These are phyloP conservation scores for Sinapis alba DNA, from an alignment of 441 rosid genomes.

Conservation along the genomic window DNA sequence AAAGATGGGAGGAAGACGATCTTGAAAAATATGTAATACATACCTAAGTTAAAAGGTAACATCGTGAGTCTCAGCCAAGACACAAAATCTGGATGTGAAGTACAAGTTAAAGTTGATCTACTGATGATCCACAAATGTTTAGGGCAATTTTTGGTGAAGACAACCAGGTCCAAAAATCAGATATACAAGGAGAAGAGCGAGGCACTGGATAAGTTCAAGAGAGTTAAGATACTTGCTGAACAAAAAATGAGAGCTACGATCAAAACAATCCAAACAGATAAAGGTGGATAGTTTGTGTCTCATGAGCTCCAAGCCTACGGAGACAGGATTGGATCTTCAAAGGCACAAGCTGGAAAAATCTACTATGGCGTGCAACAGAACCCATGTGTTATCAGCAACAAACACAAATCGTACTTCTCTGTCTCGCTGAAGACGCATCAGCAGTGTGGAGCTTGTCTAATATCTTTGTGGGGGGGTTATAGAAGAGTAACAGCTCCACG, in stretches of 20 bases:
- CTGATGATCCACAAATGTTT: too few species aligned
- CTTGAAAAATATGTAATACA: neutral
- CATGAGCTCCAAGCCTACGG: too few species aligned
- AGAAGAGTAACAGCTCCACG: conserved; percentile 24
- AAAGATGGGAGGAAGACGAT: neutral
- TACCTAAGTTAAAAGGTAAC: neutral
- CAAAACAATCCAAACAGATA: too few species aligned
- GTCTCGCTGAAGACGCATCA: conserved; percentile 51
- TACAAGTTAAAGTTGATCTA: too few species aligned
- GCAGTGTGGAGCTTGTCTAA: conserved; percentile 37
- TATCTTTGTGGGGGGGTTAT: conserved; percentile 39
- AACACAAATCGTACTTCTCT: conserved; percentile 34
- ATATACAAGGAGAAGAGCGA: too few species aligned
- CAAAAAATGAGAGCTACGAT: too few species aligned
- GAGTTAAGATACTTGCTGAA: too few species aligned
- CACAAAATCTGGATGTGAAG: neutral
- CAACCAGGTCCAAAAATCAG: too few species aligned
- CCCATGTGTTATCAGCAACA: conserved; percentile 21
- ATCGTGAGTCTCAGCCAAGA: neutral
- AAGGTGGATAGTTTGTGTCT: too few species aligned
- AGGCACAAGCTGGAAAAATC: conserved; percentile 49
- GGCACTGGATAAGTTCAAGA: too few species aligned
- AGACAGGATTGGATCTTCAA: too few species aligned
- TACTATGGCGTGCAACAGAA: conserved; percentile 48
- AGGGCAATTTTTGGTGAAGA: too few species aligned